These are phyloP conservation scores for Sanghuangporus baumii DNA, from an alignment of 1,284 basidiomycete species.

Conservation along the genomic window DNA sequence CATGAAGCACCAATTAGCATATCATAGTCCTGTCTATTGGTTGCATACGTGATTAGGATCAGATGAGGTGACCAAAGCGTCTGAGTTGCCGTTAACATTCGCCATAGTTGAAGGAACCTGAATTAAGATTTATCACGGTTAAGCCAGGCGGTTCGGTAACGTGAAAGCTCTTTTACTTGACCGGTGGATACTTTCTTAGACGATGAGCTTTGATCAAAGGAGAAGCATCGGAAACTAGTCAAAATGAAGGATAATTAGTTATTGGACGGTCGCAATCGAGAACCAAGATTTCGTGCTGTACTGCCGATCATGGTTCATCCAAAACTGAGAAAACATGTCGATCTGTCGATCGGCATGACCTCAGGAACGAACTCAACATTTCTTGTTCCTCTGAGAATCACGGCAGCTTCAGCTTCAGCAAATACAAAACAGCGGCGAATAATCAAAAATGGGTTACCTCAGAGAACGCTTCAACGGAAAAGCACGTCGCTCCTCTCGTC, in stretches of 20 bases:
- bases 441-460: conserved; percentile 10
- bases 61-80: conserved; percentile 10
- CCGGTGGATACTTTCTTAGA: too few species aligned
- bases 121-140: too few species aligned
- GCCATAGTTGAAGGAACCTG: not conserved
- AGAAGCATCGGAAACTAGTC: not conserved
- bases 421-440: not conserved
- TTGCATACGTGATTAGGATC: conserved; percentile 15
- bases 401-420: not conserved
- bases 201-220: not conserved
- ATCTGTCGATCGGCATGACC: not conserved
- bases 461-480: conserved; percentile 52
- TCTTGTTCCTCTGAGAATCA: not conserved
- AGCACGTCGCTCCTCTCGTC: conserved; percentile 53
- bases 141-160: too few species aligned
- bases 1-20: not conserved
- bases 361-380: not conserved
- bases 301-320: not conserved
- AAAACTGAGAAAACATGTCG: not conserved
- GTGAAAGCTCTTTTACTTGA: too few species aligned
- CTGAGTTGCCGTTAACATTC: not conserved
- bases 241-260: not conserved
- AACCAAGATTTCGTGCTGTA: not conserved
- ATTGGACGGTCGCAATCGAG: not conserved
- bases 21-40: not conserved